A percentile compares a stretch with the other conserved stretches of the same genome.
Evolutionary conservation across 495 filamentous ascomycete genomes (phyloP).

Genomic region (Penicillium manginii): DNA sequence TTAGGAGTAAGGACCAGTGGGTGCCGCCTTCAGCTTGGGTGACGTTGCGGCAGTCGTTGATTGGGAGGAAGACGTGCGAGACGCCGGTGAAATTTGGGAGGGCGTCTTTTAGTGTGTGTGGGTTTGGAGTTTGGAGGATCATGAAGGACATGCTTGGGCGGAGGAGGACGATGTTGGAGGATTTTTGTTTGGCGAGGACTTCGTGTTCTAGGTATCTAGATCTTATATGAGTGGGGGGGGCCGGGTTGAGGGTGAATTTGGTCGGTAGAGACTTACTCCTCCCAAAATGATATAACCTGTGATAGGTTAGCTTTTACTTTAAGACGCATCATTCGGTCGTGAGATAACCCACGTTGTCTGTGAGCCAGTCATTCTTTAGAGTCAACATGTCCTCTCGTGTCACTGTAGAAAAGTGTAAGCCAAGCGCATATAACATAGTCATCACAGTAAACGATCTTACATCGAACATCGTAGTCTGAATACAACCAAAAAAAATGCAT

Average conservation of each 20-base stretch:
- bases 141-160: constrained; percentile 94
- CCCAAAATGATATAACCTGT: constrained; percentile 88
- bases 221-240: background rate
- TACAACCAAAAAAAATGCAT: constrained; percentile 7
- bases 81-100: constrained; percentile 70
- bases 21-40: constrained; percentile 81
- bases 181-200: constrained; percentile 71
- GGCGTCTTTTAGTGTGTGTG: constrained; percentile 63
- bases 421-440: background rate
- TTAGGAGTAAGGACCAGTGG: constrained; percentile 94
- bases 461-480: constrained; percentile 69
- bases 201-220: constrained; percentile 91
- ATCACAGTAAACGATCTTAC: constrained; percentile 45
- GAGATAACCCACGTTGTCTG: constrained; percentile 79
- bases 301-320: constrained; percentile 20
- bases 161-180: constrained; percentile 86
- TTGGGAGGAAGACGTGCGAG: constrained; percentile 95
- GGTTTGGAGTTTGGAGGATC: constrained; percentile 80
- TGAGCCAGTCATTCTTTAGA: constrained; percentile 93
- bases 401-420: constrained; percentile 51
- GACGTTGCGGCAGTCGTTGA: constrained; percentile 85
- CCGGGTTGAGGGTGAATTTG: no score
- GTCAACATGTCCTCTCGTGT: constrained; percentile 84
- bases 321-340: constrained; percentile 12
- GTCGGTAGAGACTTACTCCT: constrained; percentile 68